Conservation (phyloP, 495 filamentous ascomycete species). For the Penicillium macrosclerotiorum region DNA sequence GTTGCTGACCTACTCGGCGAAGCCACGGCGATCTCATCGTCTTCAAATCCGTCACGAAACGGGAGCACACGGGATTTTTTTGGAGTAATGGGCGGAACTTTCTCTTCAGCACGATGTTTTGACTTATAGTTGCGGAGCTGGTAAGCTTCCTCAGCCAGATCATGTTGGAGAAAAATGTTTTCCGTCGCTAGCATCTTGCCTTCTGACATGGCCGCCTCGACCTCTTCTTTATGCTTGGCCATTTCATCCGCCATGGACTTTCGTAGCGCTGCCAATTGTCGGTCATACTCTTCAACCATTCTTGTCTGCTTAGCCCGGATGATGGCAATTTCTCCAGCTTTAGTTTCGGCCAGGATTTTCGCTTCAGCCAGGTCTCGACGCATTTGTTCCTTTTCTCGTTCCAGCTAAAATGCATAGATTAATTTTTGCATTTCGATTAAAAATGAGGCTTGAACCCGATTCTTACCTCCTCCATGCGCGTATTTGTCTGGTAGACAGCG, state of each 20-base stretch:
- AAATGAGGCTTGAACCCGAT: not conserved
- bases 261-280: constrained; percentile 48
- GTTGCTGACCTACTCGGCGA: constrained; percentile 55
- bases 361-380: constrained; percentile 48
- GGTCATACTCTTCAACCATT: constrained; percentile 54
- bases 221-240: constrained; percentile 53
- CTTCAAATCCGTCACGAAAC: constrained; percentile 70
- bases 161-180: constrained; percentile 63
- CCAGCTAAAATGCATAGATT: constrained; percentile 38
- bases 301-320: constrained; percentile 62
- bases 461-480: constrained; percentile 34
- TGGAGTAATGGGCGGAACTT: constrained; percentile 52
- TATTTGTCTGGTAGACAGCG: constrained; percentile 10
- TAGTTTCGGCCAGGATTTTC: constrained; percentile 48
- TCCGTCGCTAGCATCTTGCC: constrained; percentile 61
- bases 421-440: constrained; percentile 28
- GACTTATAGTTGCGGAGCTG: constrained; percentile 47
- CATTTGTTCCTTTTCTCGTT: constrained; percentile 50
- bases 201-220: constrained; percentile 56
- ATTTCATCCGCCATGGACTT: constrained; percentile 54
- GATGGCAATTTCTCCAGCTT: constrained; percentile 66
- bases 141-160: constrained; percentile 57
- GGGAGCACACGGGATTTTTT: constrained; percentile 54
- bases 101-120: constrained; percentile 38
- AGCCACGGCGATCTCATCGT: constrained; percentile 60